Evolutionary conservation across 192 early-diverging fungal genomes (phyloP), one percentile per base, ranked within the genome.

Genomic region (Ramicandelaber brevisporus): DNA sequence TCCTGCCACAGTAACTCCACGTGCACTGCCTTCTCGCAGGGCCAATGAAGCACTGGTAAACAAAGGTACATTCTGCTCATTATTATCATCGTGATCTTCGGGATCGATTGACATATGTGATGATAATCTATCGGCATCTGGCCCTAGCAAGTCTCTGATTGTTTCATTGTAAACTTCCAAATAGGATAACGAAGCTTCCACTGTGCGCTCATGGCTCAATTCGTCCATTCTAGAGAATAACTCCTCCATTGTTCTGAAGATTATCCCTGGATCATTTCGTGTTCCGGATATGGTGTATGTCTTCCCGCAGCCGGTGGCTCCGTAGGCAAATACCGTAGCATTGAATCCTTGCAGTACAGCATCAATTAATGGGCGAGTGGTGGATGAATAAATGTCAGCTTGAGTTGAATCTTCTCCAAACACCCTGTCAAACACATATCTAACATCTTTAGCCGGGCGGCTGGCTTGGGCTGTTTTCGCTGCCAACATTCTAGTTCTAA

Each of bases 91-190:
- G n/a, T n/a, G n/a, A n/a, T n/a, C n/a, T n/a, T n/a, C n/a, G n/a
- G n/a, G n/a, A n/a, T n/a, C n/a, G n/a, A n/a, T n/a, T n/a, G n/a
- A n/a, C n/a, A n/a, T n/a, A n/a, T n/a, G n/a, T n/a, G n/a, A n/a
- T n/a, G n/a, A n/a, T n/a, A n/a, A 23, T 6, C 22, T 8, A 2
- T 11, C n/a, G 7, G 27, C 27, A 12, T 60, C 61, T 0, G 53
- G 46, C 25, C 33, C 43, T 38, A 79, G 44, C 25, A 99, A 43
- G 40, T 99, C 93, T 6, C 71, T 65, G 27, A 99, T 77, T 1
- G 59, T 75, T 46, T 92, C 86, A 38, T 92, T 92, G 52, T 99
- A 99, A 17, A 99, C 90, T 40, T 99, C 93, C 38, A 96, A 36
- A 43, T 95, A 99, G 12, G 78, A 81, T 12, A 96, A 51, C 22